A percentile compares a stretch with the other conserved stretches of the same genome.
phyloP scores from a whole-genome alignment of 768 basidiomycete genomes.

The Leccinum truebloodii region DNA sequence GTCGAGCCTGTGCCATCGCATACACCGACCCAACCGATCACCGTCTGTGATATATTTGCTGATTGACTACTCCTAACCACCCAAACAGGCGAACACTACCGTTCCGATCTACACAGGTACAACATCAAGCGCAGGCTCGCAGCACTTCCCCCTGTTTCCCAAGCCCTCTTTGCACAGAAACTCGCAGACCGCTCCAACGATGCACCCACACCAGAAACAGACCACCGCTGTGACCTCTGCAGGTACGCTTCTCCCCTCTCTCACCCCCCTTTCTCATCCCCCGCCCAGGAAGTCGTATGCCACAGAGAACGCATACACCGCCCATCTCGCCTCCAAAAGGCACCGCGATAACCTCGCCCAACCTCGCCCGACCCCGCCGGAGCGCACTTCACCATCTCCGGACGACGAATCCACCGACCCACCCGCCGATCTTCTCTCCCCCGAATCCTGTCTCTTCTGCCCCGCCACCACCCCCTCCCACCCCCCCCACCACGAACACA shows the following conservation, averaged over 20 bases:
- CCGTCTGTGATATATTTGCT: slow-evolving; percentile 44
- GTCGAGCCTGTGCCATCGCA: slow-evolving; percentile 87
- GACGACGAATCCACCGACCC: neutral
- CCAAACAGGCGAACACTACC: slow-evolving; percentile 77
- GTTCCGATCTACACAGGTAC: slow-evolving; percentile 94
- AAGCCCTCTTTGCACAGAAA: slow-evolving; percentile 81
- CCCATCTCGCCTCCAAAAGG: slow-evolving; percentile 86
- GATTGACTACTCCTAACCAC: neutral
- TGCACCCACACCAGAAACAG: slow-evolving; percentile 52
- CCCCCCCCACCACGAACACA: slow-evolving; percentile 77
- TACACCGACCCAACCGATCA: slow-evolving; percentile 84
- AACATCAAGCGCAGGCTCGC: slow-evolving; percentile 98
- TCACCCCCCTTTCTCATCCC: neutral
- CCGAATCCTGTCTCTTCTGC: slow-evolving; percentile 88
- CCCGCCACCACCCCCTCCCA: slow-evolving; percentile 48
- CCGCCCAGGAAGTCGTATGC: slow-evolving; percentile 78
- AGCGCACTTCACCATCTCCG: neutral
- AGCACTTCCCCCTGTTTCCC: slow-evolving; percentile 80
- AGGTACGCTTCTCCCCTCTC: slow-evolving; percentile 47
- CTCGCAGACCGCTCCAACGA: slow-evolving; percentile 77
- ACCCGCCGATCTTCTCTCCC: slow-evolving; percentile 45
- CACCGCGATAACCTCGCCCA: slow-evolving; percentile 71
- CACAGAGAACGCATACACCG: slow-evolving; percentile 84
- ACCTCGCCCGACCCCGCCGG: slow-evolving; percentile 15
- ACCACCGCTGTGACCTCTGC: slow-evolving; percentile 76